Percentiles rank a stretch among this genome's conserved stretches.
Evolutionary conservation across 2,329 filamentous ascomycete genomes (phyloP).

Genomic region (Paecilomyces fulvus): DNA sequence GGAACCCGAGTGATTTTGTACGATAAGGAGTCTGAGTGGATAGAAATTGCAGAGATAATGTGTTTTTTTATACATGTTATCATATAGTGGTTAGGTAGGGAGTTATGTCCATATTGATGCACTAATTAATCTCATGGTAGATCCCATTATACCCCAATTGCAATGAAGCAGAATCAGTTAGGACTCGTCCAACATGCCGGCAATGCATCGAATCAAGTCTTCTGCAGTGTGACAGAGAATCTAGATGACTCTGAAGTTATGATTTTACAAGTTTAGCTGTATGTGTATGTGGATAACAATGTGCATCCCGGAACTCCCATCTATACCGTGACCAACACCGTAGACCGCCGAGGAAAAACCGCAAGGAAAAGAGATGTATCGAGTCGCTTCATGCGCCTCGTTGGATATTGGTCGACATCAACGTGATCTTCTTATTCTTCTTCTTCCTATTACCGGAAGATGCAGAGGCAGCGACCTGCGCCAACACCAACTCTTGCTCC

Average conservation of each 20-base stretch:
- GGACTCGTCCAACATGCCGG: not conserved
- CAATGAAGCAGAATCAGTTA: not conserved
- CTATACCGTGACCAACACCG: not conserved
- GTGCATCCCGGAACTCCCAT: not conserved
- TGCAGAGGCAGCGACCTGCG: constrained; percentile 35
- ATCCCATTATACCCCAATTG: not conserved
- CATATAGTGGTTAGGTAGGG: not conserved
- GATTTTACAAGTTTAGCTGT: not conserved
- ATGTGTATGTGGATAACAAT: not conserved
- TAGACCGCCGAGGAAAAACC: not conserved
- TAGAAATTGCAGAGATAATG: too few species aligned
- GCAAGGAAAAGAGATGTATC: not conserved
- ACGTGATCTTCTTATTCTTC: constrained; percentile 59
- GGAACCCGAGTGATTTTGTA: not conserved
- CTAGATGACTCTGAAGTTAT: not conserved
- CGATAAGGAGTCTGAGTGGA: too few species aligned
- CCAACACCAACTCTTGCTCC: constrained; percentile 46
- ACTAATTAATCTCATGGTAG: not conserved
- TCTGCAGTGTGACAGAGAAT: not conserved
- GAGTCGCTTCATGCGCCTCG: constrained; percentile 41
- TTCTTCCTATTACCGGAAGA: constrained; percentile 40
- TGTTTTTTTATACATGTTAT: not conserved
- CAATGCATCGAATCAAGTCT: not conserved
- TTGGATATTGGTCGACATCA: constrained; percentile 58
- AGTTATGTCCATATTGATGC: not conserved